phyloP scores from a whole-genome alignment of 1,284 basidiomycete species.

The Exobasidium cylindrosporum region DNA sequence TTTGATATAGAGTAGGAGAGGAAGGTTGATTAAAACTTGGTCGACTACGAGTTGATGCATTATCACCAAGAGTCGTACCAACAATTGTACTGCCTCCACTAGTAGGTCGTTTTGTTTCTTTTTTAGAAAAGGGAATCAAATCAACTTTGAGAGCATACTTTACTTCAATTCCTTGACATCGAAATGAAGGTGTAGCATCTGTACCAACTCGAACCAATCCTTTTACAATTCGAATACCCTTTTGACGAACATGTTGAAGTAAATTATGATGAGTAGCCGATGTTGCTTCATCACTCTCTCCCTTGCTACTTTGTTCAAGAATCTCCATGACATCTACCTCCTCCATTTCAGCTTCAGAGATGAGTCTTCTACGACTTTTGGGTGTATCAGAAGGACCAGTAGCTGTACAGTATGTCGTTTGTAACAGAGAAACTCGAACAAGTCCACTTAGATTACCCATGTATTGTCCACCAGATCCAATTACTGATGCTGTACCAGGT shows the following conservation, averaged over 20 bases:
- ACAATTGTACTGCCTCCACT: constrained; percentile 16
- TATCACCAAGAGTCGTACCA: constrained; percentile 20
- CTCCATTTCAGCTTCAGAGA: constrained; percentile 45
- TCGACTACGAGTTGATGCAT: neutral
- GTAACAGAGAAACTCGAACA: constrained; percentile 42
- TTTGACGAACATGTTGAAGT: constrained; percentile 21
- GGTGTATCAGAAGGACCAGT: constrained; percentile 41
- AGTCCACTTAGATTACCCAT: constrained; percentile 29
- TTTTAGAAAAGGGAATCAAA: constrained; percentile 29
- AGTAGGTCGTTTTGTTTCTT: neutral
- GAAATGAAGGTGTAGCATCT: constrained; percentile 37
- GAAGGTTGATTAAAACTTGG: neutral
- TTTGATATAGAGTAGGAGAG: neutral
- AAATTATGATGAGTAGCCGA: constrained; percentile 19
- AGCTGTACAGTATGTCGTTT: constrained; percentile 41
- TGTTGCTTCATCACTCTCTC: constrained; percentile 27
- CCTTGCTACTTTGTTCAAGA: constrained; percentile 19
- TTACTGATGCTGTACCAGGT: neutral
- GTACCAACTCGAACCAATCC: constrained; percentile 35
- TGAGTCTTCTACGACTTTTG: constrained; percentile 32
- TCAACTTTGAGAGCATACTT: constrained; percentile 50
- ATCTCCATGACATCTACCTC: constrained; percentile 33
- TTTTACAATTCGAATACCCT: constrained; percentile 37
- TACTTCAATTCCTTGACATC: constrained; percentile 47
- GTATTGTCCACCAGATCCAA: constrained; percentile 10